Percentiles rank a stretch among this genome's conserved stretches.
Conservation (phyloP, 306 rosid species). For the Vigna nakashimae region DNA sequence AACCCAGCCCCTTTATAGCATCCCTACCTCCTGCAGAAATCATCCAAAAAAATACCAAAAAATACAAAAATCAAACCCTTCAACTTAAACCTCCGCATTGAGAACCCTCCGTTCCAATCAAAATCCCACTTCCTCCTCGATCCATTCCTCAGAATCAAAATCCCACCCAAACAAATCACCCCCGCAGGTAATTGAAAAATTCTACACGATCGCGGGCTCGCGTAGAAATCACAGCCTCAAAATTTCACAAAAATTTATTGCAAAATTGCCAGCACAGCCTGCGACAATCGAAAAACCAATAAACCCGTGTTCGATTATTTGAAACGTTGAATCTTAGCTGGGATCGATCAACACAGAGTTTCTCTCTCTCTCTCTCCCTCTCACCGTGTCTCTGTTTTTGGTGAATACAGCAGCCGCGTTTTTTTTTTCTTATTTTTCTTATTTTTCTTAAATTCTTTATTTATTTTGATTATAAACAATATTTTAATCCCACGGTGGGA, state of each 20-base stretch:
- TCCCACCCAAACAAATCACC: slow-evolving; percentile 39
- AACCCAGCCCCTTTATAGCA: slow-evolving; percentile 79
- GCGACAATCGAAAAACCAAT: slow-evolving; percentile 28
- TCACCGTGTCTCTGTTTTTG: slow-evolving; percentile 65
- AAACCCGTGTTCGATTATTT: slow-evolving; percentile 1
- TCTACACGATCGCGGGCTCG: slow-evolving; percentile 73
- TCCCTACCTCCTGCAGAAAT: slow-evolving; percentile 79
- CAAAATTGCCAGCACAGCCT: neutral
- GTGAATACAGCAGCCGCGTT: slow-evolving; percentile 78
- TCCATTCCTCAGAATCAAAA: slow-evolving; percentile 52
- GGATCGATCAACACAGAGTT: slow-evolving; percentile 54
- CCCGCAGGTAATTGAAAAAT: slow-evolving; percentile 39
- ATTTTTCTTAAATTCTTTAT: slow-evolving; percentile 32
- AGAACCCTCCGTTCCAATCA: slow-evolving; percentile 50
- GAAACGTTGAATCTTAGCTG: slow-evolving; percentile 51
- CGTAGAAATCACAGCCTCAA: slow-evolving; percentile 47
- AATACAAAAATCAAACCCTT: slow-evolving; percentile 51
- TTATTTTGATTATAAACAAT: slow-evolving; percentile 41
- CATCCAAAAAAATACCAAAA: slow-evolving; percentile 53
- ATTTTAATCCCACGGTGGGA: slow-evolving; percentile 24
- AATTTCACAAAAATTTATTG: neutral
- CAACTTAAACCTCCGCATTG: slow-evolving; percentile 57
- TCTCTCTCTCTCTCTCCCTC: slow-evolving; percentile 46
- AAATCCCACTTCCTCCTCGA: slow-evolving; percentile 50
- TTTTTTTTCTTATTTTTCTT: slow-evolving; percentile 48